A percentile compares a stretch with the other conserved stretches of the same genome.
Conservation (phyloP, 2,329 filamentous ascomycete genomes). For the Canariomyces notabilis region DNA sequence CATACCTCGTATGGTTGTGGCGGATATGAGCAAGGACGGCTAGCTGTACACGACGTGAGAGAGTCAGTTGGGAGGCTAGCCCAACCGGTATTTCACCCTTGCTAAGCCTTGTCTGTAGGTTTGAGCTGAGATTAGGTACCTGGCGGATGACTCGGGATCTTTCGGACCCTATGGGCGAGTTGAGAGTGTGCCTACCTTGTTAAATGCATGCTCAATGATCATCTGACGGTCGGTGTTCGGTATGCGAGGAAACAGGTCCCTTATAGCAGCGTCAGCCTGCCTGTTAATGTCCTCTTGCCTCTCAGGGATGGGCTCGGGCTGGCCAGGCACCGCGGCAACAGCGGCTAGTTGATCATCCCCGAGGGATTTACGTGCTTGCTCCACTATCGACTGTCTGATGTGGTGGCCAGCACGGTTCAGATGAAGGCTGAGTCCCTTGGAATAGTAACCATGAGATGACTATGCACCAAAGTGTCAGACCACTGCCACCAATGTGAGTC, state of each 20-base stretch:
- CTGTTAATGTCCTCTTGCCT: conserved; percentile 55
- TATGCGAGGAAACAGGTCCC: conserved; percentile 61
- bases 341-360: conserved; percentile 27
- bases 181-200: conserved; percentile 44
- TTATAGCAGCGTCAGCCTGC: conserved; percentile 57
- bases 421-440: conserved; percentile 44
- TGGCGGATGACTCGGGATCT: conserved; percentile 11
- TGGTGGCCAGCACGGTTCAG: conserved; percentile 58
- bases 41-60: conserved; percentile 59
- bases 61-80: conserved; percentile 48
- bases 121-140: conserved; percentile 7
- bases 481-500: not conserved
- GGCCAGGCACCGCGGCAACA: conserved; percentile 24
- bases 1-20: conserved; percentile 62
- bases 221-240: conserved; percentile 58
- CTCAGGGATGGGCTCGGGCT: conserved; percentile 55
- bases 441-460: conserved; percentile 32
- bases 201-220: conserved; percentile 60
- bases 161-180: not conserved
- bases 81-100: conserved; percentile 54
- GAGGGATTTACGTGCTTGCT: conserved; percentile 42
- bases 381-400: conserved; percentile 54
- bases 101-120: conserved; percentile 21
- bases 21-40: conserved; percentile 63
- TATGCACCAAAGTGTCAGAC: conserved; percentile 23